Base-by-base conservation (phyloP, 2,329 filamentous ascomycete species). In the Chaetoscypha palmicola region DNA sequence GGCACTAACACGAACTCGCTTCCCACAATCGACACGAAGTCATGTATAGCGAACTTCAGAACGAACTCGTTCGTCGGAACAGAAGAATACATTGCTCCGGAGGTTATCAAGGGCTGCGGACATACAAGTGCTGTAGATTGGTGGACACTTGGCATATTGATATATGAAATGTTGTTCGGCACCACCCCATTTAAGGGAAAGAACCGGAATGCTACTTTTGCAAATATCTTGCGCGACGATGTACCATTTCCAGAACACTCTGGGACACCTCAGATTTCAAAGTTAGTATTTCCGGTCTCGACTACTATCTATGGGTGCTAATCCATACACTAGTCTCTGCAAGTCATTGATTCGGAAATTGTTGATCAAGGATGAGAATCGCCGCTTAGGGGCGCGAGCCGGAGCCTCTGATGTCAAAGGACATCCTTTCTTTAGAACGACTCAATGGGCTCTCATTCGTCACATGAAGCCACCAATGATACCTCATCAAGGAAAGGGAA, bases 171-270 rank as follows among this genome's bases (percentile, higher is more conserved):
- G 92, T 74, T 98, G 26, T 98, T 91, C 68, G 92, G 92, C 43
- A 98, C 91, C 0, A 98, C 92, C 0, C 92, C 92, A 1, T 98
- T 98, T 76, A 98, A 98, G 72, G 92, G 92, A 56, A 97, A 98
- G 77, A 98, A 96, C 66, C 80, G 92, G 30, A 98, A 97, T 59
- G 89, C 90, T 11, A 98, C 92, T 0, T 98, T 98, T 69, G 91
- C 90, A 49, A 98, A 97, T 63, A 98, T 98, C 55, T 67, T 98
- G 51, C 76, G 90, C 41, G 92, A 98, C 64, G 92, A 98, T 54
- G 92, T 96, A 49, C 86, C 87, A 4, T 98, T 98, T 67, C 90
- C 92, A 0, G 92, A 98, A 58, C 85, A 92, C 55, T 77, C 83
- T 21, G 85, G 86, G 24, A 74, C 81, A 19, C 88, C 89, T 4